Evolutionary conservation across 2,329 filamentous ascomycete genomes (phyloP), one percentile per base, ranked within the genome.

Genomic region (Sporothrix luriei): DNA sequence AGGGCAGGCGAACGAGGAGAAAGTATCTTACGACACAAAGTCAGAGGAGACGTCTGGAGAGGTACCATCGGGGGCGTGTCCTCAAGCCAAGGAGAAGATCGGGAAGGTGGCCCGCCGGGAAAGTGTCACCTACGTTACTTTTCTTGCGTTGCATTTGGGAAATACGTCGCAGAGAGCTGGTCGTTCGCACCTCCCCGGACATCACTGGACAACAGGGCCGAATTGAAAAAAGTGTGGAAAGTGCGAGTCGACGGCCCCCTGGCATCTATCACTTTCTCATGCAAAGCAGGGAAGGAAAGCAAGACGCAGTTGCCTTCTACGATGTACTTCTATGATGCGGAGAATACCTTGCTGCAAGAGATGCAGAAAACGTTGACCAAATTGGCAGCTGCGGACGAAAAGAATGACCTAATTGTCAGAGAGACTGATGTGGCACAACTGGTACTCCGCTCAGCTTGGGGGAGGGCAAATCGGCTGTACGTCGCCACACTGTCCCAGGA

Each of bases 31-130:
- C 13, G 11, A 66, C 40, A 43, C 14, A 52, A 38, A 46, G 29
- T 16, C n/a, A 4, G 10, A 40, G 5, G 4, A 40, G 4, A 16
- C 24, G n/a, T 14, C 4, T 51, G 29, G 62, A 66, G 48, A 66
- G 46, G 62, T 66, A 24, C 4, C 62, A 40, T 52, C 46, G 4
- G 29, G 46, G 62, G 24, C 62, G 62, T 48, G 19, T 21, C n/a
- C 24, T 64, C 3, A 14, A 24, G 13, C 21, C 38, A 38, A 40
- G 14, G 21, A 62, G 11, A 24, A 62, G 21, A 62, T 40, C 64
- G 65, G 64, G 65, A 46, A 67, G 65, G 38, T 67, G 65, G 65
- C 65, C 65, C 65, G 65, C 65, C 65, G 65, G 65, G 65, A 55
- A 67, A 21, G 49, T 19, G 33, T 33, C n/a, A 54, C 33, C 64